A percentile compares a stretch with the other conserved stretches of the same genome.
Evolutionary conservation across 2,329 filamentous ascomycete species (phyloP).

Genomic region (Gaeumannomyces tritici): DNA sequence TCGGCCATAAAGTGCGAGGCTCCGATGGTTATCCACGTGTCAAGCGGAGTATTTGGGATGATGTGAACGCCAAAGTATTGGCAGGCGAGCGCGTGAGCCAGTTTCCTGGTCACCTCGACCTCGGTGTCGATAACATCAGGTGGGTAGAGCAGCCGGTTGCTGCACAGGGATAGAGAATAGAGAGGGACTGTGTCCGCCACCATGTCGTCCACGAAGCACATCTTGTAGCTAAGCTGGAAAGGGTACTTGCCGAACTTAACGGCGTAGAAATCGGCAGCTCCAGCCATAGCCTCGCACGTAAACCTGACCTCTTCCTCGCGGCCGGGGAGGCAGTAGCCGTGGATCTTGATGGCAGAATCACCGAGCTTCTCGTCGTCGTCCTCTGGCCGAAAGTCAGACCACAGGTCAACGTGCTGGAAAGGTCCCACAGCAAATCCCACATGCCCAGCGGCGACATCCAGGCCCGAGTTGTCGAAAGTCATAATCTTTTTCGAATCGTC

Average conservation of each 20-base stretch:
- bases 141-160: constrained; percentile 74
- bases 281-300: constrained; percentile 75
- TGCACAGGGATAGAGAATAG: constrained; percentile 80
- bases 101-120: constrained; percentile 66
- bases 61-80: constrained; percentile 96
- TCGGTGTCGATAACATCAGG: constrained; percentile 79
- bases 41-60: constrained; percentile 67
- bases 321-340: constrained; percentile 84
- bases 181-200: constrained; percentile 64
- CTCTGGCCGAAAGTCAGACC: constrained; percentile 75
- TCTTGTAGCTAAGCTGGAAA: constrained; percentile 73
- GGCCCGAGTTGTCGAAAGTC: constrained; percentile 59
- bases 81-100: constrained; percentile 76
- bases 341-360: constrained; percentile 76
- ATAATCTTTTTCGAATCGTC: constrained; percentile 81
- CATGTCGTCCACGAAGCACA: constrained; percentile 91
- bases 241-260: constrained; percentile 85
- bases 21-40: constrained; percentile 84
- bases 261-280: constrained; percentile 84
- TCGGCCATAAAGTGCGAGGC: constrained; percentile 94
- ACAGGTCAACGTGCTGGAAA: constrained; percentile 85
- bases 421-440: constrained; percentile 91
- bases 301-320: constrained; percentile 75
- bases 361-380: constrained; percentile 89
- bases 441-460: constrained; percentile 70